Evolutionary conservation across 257 asterid species (phyloP).

Genomic region (Mitragyna speciosa): DNA sequence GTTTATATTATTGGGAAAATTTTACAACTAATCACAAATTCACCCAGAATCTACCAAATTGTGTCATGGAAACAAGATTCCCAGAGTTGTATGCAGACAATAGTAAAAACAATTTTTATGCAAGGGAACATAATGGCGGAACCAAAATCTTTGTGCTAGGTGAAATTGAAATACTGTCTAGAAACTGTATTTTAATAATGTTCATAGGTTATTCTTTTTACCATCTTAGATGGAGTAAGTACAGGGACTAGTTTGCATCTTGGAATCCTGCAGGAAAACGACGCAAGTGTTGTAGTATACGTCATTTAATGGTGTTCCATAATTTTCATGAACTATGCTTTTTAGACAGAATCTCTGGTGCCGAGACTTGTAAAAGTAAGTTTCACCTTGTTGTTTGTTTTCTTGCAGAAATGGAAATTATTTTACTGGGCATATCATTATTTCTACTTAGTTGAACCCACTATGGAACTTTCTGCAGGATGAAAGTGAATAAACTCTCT

Average conservation of each 20-base stretch:
- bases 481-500: slow-evolving; percentile 24
- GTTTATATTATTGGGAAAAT: neutral
- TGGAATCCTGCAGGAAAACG: neutral
- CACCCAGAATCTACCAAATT: neutral
- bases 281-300: neutral
- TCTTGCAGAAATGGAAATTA: neutral
- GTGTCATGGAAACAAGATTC: neutral
- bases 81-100: neutral
- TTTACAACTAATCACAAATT: neutral
- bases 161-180: neutral
- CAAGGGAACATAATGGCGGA: neutral
- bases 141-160: neutral
- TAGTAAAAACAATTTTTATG: neutral
- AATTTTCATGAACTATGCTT: neutral
- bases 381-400: neutral
- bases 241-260: neutral
- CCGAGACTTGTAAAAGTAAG: neutral
- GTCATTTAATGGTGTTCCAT: neutral
- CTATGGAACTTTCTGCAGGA: slow-evolving; percentile 42
- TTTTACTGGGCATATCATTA: neutral
- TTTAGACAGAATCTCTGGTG: neutral
- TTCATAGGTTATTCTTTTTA: neutral
- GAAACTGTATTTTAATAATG: neutral
- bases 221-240: neutral
- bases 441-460: neutral